Conservation (phyloP, 139 green algal species). For the Eudorina sp. region DNA sequence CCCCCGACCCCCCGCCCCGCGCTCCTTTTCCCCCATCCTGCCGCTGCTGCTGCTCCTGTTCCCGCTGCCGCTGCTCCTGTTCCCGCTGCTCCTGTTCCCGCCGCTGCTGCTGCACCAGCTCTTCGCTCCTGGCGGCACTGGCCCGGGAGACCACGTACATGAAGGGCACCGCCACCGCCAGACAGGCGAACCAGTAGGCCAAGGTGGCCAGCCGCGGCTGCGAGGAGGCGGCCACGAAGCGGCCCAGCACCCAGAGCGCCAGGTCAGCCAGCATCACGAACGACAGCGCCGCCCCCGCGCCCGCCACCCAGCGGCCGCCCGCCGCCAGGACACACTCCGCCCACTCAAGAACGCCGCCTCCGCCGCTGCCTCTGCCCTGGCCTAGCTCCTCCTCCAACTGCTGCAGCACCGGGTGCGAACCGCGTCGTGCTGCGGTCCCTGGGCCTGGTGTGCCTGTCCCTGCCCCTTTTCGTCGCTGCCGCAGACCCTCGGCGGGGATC, state of each 20-base stretch:
- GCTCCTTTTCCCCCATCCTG: not conserved
- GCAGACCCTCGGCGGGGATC: too few species aligned
- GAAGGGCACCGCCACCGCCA: constrained; percentile 65
- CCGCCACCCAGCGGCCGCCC: not conserved
- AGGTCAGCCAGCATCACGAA: constrained; percentile 36
- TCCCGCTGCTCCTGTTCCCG: not conserved
- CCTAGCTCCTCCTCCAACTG: too few species aligned
- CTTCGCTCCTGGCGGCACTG: not conserved
- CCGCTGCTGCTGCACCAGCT: not conserved
- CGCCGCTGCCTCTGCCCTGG: too few species aligned
- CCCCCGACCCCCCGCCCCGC: not conserved
- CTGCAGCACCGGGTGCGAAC: too few species aligned
- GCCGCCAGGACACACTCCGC: not conserved
- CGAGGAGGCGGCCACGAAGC: constrained; percentile 54
- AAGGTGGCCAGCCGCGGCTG: constrained; percentile 60
- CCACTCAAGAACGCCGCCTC: too few species aligned
- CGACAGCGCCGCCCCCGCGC: not conserved
- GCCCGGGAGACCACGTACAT: constrained; percentile 58
- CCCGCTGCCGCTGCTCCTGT: not conserved
- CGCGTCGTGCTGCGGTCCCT: too few species aligned
- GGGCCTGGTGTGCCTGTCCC: too few species aligned
- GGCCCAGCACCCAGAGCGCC: constrained; percentile 58
- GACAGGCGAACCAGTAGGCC: constrained; percentile 69
- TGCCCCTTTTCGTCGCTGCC: too few species aligned
- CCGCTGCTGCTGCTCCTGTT: not conserved